Percentiles rank a stretch among this genome's conserved stretches.
phyloP scores from a whole-genome alignment of 805 yeast species.

The Candida mattraensis region DNA sequence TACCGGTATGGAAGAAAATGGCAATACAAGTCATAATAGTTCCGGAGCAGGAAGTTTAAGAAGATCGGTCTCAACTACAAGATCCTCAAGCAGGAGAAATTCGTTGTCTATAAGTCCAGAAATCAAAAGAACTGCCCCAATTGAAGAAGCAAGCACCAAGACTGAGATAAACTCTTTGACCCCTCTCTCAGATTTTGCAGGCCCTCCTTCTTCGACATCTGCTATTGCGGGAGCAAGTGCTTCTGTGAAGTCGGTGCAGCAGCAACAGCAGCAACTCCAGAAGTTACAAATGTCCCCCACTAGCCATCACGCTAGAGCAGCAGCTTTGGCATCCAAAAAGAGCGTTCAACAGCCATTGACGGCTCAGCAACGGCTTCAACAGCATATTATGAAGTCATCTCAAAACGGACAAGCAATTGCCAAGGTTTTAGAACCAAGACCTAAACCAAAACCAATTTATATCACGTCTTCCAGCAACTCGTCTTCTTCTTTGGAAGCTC shows the following conservation, averaged over 20 bases:
- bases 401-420: constrained; percentile 33
- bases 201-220: constrained; percentile 12
- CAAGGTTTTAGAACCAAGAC: constrained; percentile 26
- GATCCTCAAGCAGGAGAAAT: constrained; percentile 11
- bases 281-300: constrained; percentile 7
- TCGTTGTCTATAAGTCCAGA: constrained; percentile 20
- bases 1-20: too few relatives aligned
- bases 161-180: constrained; percentile 2
- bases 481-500: constrained; percentile 8
- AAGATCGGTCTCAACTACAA: constrained; percentile 5
- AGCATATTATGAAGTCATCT: constrained; percentile 33
- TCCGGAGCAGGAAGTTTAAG: constrained; percentile 8
- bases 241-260: constrained; percentile 17
- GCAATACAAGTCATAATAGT: too few relatives aligned
- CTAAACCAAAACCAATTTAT: constrained; percentile 24
- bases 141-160: constrained; percentile 4
- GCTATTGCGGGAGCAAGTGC: constrained; percentile 30
- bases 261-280: constrained; percentile 5
- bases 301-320: constrained; percentile 22
- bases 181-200: constrained; percentile 17
- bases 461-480: constrained; percentile 3
- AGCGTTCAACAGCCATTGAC: constrained; percentile 21
- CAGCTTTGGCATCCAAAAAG: constrained; percentile 23
- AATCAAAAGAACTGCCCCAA: constrained; percentile 8
- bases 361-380: constrained; percentile 38